phyloP scores from a whole-genome alignment of 768 basidiomycete genomes.

The Clitopilus passeckerianus region DNA sequence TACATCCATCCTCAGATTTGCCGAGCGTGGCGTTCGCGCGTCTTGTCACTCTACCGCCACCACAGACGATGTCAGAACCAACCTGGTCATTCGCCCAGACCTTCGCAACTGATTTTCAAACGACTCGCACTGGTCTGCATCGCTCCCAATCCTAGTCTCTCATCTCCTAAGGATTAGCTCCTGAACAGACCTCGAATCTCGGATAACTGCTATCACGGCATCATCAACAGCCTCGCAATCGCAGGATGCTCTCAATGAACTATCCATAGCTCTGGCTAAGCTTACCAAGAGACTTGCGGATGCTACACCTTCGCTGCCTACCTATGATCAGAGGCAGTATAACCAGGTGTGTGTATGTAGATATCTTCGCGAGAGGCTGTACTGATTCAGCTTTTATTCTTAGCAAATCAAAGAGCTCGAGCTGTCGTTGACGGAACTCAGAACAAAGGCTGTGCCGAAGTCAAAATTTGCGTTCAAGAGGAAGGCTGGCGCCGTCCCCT shows the following conservation, averaged over 20 bases:
- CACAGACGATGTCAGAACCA: conserved; percentile 19
- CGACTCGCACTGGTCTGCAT: conserved; percentile 44
- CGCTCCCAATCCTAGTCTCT: conserved; percentile 7
- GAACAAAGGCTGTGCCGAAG: conserved; percentile 39
- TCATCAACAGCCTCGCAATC: conserved; percentile 16
- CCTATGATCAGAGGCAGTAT: conserved; percentile 71
- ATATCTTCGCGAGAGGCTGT: not conserved
- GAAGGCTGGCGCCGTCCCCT: conserved; percentile 16
- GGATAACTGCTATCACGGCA: conserved; percentile 34
- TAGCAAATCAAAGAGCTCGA: conserved; percentile 71
- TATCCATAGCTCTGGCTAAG: conserved; percentile 49
- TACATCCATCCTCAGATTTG: too few relatives aligned
- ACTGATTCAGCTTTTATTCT: not conserved
- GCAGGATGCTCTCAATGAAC: conserved; percentile 32
- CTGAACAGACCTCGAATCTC: conserved; percentile 41
- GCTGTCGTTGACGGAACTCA: conserved; percentile 44
- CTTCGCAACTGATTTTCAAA: conserved; percentile 48
- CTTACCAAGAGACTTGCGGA: conserved; percentile 60
- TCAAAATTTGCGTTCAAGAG: conserved; percentile 66
- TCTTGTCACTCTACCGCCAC: not conserved
- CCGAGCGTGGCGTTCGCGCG: not conserved
- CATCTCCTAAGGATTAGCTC: conserved; percentile 9
- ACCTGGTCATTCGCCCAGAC: conserved; percentile 43
- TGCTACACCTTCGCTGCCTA: conserved; percentile 59
- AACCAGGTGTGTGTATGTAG: conserved; percentile 41